Conservation (phyloP, 1,139 yeast species). For the Pichia inconspicua region DNA sequence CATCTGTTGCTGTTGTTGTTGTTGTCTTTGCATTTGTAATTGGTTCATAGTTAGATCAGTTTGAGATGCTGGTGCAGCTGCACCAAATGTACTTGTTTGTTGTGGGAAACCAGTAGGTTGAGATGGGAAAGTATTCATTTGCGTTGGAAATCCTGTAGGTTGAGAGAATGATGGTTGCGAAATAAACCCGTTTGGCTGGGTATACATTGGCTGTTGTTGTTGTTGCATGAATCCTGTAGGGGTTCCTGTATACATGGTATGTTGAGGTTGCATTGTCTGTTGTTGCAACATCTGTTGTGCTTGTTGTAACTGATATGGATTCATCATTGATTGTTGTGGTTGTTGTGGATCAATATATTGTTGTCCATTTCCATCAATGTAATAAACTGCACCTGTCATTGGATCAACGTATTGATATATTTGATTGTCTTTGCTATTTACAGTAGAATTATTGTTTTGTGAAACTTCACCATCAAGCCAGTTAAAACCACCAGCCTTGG, state of each 20-base stretch:
- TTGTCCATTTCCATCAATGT: conserved; percentile 52
- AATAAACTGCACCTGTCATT: conserved; percentile 49
- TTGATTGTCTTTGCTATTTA: conserved; percentile 15
- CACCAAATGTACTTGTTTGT: neutral
- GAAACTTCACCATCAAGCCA: conserved; percentile 29
- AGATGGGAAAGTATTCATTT: neutral
- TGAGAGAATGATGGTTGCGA: neutral
- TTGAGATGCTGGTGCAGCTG: neutral
- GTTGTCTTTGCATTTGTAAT: conserved; percentile 20
- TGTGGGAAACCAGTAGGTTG: neutral
- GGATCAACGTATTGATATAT: conserved; percentile 59
- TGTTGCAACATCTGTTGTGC: conserved; percentile 34
- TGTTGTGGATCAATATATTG: conserved; percentile 51
- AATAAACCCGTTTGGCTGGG: no score
- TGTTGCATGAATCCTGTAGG: neutral
- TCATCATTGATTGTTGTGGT: conserved; percentile 47
- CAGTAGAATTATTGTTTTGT: conserved; percentile 25
- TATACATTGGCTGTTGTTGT: neutral
- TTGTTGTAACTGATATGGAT: conserved; percentile 26
- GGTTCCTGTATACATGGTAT: neutral
- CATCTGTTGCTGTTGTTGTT: conserved; percentile 21
- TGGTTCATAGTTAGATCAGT: conserved; percentile 21
- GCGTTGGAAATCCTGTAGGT: conserved; percentile 2
- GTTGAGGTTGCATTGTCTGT: neutral
- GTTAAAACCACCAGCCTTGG: conserved; percentile 28